Percentiles rank a stretch among this genome's conserved stretches.
phyloP scores from a whole-genome alignment of 306 rosid species.

The Senna siamea region DNA sequence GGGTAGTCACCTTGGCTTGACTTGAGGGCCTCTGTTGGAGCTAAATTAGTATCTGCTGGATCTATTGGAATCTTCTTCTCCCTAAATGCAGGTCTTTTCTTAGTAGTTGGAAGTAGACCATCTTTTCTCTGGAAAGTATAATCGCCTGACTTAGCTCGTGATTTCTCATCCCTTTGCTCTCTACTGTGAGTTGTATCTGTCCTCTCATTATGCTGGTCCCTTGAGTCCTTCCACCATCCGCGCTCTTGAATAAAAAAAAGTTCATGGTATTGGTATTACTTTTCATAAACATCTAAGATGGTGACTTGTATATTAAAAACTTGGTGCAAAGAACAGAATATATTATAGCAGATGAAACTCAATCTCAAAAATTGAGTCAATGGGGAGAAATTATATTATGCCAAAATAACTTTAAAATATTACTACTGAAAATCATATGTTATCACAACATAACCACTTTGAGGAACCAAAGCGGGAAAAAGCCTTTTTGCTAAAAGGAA shows the following conservation, averaged over 20 bases:
- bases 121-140: constrained; percentile 49
- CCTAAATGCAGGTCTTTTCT: constrained; percentile 76
- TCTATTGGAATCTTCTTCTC: constrained; percentile 63
- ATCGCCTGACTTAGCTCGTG: constrained; percentile 47
- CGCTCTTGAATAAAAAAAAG: constrained; percentile 51
- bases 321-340: constrained; percentile 25
- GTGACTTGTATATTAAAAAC: not conserved
- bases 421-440: constrained; percentile 3
- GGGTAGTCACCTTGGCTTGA: constrained; percentile 39
- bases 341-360: not conserved
- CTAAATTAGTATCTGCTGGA: constrained; percentile 48
- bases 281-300: constrained; percentile 18
- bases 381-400: constrained; percentile 19
- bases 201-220: constrained; percentile 46
- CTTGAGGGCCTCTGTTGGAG: constrained; percentile 45
- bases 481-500: too few species aligned
- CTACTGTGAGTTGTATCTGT: constrained; percentile 44
- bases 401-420: constrained; percentile 9
- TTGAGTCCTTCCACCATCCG: constrained; percentile 74
- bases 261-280: not conserved
- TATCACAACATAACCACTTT: too few species aligned
- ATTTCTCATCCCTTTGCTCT: constrained; percentile 51
- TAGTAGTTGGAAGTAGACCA: constrained; percentile 43
- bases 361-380: constrained; percentile 16
- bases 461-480: too few species aligned